phyloP scores from a whole-genome alignment of 1,139 yeast species.

The Protomyces inundatus region DNA sequence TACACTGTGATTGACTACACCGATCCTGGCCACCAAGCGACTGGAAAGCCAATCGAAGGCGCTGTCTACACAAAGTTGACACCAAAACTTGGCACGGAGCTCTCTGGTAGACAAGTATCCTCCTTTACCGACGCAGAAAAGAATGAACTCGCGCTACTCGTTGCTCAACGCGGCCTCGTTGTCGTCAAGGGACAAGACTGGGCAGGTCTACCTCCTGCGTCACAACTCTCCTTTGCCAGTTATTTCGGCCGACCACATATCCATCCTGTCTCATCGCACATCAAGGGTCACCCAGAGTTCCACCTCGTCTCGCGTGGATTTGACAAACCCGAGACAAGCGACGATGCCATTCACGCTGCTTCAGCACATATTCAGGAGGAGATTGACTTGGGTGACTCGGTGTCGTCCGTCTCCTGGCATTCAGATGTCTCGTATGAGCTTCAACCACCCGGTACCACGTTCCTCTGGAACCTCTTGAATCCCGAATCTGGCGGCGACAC shows the following conservation, averaged over 20 bases:
- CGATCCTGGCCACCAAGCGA: conserved; percentile 23
- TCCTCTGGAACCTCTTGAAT: conserved; percentile 50
- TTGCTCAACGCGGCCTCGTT: conserved; percentile 63
- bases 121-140: conserved; percentile 50
- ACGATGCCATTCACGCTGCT: not conserved
- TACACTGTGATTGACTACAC: conserved; percentile 6
- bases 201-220: conserved; percentile 49
- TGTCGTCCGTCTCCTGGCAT: conserved; percentile 49
- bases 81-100: conserved; percentile 64
- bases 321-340: conserved; percentile 11
- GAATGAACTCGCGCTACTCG: conserved; percentile 59
- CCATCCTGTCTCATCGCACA: conserved; percentile 41
- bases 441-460: conserved; percentile 60
- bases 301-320: conserved; percentile 48
- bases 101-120: conserved; percentile 56
- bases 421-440: conserved; percentile 57
- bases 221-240: conserved; percentile 47
- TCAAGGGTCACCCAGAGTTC: conserved; percentile 52
- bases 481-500: conserved; percentile 61
- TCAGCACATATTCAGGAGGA: conserved; percentile 28
- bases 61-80: conserved; percentile 39
- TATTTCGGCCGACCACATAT: conserved; percentile 59
- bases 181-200: conserved; percentile 65
- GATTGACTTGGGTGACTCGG: conserved; percentile 33
- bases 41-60: conserved; percentile 10